These are phyloP conservation scores for Solidago caesia DNA, from an alignment of 129 eudicot genomes.

Conservation along the genomic window DNA sequence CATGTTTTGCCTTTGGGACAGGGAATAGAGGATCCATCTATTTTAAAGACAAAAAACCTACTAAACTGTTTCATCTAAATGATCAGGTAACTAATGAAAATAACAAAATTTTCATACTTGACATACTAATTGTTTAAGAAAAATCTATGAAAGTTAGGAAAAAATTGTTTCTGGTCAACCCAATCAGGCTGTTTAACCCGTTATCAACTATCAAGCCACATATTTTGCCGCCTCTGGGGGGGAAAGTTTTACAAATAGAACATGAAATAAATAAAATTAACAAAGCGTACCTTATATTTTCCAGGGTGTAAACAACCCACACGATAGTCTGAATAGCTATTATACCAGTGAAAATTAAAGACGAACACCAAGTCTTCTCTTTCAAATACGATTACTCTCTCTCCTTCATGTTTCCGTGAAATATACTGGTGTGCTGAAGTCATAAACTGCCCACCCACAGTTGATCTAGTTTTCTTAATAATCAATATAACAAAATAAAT, in stretches of 20 bases:
- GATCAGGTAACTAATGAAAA: too few relatives aligned
- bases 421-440: slow-evolving; percentile 87
- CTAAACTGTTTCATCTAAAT: too few relatives aligned
- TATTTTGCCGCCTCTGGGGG: not conserved
- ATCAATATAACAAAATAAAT: not conserved
- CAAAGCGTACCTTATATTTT: slow-evolving; percentile 70
- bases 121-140: too few relatives aligned
- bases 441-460: slow-evolving; percentile 75
- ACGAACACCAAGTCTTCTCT: slow-evolving; percentile 88
- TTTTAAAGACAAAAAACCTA: too few relatives aligned
- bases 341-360: slow-evolving; percentile 89
- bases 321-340: slow-evolving; percentile 83
- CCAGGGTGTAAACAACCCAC: slow-evolving; percentile 92
- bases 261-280: not conserved
- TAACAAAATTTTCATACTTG: too few relatives aligned
- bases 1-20: too few relatives aligned
- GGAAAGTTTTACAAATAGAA: not conserved
- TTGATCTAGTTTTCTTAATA: not conserved
- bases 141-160: not conserved
- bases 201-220: too few relatives aligned
- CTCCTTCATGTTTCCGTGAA: slow-evolving; percentile 89
- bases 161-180: too few relatives aligned
- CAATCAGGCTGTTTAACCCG: too few relatives aligned
- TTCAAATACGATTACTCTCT: slow-evolving; percentile 78
- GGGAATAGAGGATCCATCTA: too few relatives aligned